phyloP scores from a whole-genome alignment of 352 stramenopile species.

The Globisporangium spiculum region DNA sequence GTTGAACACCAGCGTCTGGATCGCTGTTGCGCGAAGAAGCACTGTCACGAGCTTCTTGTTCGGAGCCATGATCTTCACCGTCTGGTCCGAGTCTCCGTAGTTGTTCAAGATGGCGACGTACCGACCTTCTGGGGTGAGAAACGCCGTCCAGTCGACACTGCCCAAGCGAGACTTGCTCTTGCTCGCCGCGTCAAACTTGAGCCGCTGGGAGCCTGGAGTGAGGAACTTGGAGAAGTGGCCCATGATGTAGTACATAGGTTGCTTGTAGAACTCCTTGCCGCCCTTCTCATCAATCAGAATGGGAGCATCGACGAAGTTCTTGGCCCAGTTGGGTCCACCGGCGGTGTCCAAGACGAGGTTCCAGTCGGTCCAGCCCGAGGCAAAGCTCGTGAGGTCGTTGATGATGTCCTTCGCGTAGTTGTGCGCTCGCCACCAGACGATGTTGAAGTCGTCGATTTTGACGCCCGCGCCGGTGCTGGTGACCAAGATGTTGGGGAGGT shows the following conservation, averaged over 20 bases:
- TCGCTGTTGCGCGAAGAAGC: constrained; percentile 33
- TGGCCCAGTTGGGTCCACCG: constrained; percentile 71
- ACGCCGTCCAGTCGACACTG: constrained; percentile 25
- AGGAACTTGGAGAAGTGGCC: constrained; percentile 68
- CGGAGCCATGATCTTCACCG: constrained; percentile 37
- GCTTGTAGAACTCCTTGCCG: constrained; percentile 57
- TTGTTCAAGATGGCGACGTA: constrained; percentile 35
- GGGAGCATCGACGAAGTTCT: constrained; percentile 67
- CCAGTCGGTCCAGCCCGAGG: constrained; percentile 79
- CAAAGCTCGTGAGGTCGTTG: constrained; percentile 70
- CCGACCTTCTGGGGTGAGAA: constrained; percentile 24
- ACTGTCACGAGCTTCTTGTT: constrained; percentile 36
- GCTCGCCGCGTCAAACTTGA: constrained; percentile 21
- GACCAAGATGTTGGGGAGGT: constrained; percentile 41
- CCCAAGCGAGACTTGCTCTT: constrained; percentile 21
- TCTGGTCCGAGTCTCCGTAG: constrained; percentile 32
- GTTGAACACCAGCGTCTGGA: constrained; percentile 46
- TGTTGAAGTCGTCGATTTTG: constrained; percentile 39
- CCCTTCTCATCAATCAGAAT: constrained; percentile 47
- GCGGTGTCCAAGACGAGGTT: constrained; percentile 65
- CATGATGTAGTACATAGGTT: constrained; percentile 73
- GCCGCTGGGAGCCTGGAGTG: constrained; percentile 36
- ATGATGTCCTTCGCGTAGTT: constrained; percentile 81
- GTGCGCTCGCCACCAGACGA: constrained; percentile 63
- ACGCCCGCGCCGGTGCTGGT: constrained; percentile 37